These are phyloP conservation scores for Phialemoniopsis sp. DNA, from an alignment of 2,329 filamentous ascomycete genomes.

Conservation along the genomic window DNA sequence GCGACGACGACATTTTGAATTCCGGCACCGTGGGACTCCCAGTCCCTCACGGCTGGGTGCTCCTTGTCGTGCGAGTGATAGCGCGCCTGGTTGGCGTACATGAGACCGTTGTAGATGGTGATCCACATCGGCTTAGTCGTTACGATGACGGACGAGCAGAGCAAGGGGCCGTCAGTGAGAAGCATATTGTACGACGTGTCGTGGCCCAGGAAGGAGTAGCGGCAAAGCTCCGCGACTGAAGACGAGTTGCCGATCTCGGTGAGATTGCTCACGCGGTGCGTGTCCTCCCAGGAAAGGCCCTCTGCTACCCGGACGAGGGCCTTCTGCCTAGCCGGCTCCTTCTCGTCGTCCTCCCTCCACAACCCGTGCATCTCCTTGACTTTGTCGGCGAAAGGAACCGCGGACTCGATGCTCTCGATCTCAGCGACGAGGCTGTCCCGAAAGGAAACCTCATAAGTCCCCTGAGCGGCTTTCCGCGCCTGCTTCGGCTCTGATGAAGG, in stretches of 20 bases:
- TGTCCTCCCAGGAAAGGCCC: background rate
- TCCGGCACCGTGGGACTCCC: background rate
- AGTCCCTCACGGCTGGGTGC: background rate
- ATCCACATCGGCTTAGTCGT: background rate
- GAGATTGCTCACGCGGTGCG: background rate
- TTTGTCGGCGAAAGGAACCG: background rate
- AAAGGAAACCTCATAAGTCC: too few relatives aligned
- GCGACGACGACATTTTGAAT: conserved; percentile 1
- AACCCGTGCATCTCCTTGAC: background rate
- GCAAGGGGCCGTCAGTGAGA: background rate
- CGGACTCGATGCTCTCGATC: background rate
- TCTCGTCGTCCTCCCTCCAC: background rate
- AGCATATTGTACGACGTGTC: background rate
- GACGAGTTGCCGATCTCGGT: background rate
- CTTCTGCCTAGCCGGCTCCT: background rate
- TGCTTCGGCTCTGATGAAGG: background rate
- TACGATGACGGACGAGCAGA: background rate
- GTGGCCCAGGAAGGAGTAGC: background rate
- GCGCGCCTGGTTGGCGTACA: background rate
- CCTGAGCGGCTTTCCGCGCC: too few relatives aligned
- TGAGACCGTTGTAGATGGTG: background rate
- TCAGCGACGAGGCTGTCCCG: background rate
- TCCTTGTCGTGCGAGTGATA: background rate
- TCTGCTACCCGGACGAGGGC: background rate
- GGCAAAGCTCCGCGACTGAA: background rate